phyloP scores from a whole-genome alignment of 495 filamentous ascomycete genomes.

The Neurospora sp. region DNA sequence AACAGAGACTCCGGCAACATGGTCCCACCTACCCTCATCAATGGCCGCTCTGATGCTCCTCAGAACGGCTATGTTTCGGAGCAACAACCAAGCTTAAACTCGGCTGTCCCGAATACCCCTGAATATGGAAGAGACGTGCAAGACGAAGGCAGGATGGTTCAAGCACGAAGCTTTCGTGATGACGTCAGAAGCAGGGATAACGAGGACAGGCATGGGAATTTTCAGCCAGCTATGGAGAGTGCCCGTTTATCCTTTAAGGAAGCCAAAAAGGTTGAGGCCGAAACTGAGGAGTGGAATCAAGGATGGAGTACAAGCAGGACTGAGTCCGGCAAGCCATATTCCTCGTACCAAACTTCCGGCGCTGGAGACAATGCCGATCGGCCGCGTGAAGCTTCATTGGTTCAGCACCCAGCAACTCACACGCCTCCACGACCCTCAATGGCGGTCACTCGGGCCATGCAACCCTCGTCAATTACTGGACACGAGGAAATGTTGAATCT shows the following conservation, averaged over 20 bases:
- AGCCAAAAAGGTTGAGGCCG: neutral
- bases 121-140: neutral
- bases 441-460: neutral
- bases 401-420: neutral
- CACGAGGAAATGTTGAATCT: neutral
- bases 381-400: neutral
- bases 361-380: neutral
- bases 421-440: neutral
- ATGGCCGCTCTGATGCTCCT: neutral
- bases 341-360: neutral
- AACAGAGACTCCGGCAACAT: neutral
- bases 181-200: neutral
- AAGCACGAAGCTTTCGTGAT: neutral
- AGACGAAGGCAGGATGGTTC: neutral
- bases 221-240: neutral
- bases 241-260: neutral
- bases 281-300: neutral
- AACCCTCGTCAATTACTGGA: neutral
- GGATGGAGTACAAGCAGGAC: neutral
- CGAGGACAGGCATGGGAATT: neutral
- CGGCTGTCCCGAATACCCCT: neutral
- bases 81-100: neutral
- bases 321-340: neutral
- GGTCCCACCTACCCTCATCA: neutral
- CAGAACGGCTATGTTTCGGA: neutral